These are phyloP conservation scores for Mortierella hygrophila DNA, from an alignment of 192 early-diverging fungal genomes.

Conservation along the genomic window DNA sequence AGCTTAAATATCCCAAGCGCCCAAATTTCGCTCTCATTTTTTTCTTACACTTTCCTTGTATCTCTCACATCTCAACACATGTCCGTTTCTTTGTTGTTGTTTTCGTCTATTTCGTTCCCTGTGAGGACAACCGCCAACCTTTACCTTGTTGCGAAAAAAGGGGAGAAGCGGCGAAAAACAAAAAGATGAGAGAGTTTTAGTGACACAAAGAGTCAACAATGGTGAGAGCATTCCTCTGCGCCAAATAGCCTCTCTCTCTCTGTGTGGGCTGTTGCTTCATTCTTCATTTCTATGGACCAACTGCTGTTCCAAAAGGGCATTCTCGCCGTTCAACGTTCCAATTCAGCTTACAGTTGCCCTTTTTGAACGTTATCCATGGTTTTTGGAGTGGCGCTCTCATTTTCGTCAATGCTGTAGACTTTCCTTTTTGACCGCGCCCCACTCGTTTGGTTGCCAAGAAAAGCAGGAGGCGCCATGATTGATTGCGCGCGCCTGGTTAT, in stretches of 20 bases:
- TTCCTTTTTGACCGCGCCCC: not conserved
- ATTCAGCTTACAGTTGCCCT: not conserved
- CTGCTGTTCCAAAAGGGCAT: not conserved
- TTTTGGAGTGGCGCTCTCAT: not conserved
- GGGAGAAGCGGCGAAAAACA: not conserved
- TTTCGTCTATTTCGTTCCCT: not conserved
- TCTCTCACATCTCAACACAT: not conserved
- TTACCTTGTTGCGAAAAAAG: not conserved
- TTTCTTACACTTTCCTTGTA: not conserved
- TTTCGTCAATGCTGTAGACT: not conserved
- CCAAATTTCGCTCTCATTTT: constrained; percentile 1
- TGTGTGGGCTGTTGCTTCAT: not conserved
- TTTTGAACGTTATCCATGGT: not conserved
- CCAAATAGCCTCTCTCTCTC: not conserved
- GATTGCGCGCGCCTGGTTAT: not conserved
- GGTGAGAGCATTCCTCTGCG: not conserved
- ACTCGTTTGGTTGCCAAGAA: not conserved
- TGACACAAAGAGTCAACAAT: not conserved
- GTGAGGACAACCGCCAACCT: not conserved
- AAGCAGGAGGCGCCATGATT: not conserved
- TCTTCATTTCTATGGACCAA: not conserved
- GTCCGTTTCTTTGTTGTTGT: not conserved
- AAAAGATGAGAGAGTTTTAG: not conserved
- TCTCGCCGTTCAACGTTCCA: not conserved
- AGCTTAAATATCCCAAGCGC: not conserved